Conservation (phyloP, 805 yeast species). For the Candida wancherniae region DNA sequence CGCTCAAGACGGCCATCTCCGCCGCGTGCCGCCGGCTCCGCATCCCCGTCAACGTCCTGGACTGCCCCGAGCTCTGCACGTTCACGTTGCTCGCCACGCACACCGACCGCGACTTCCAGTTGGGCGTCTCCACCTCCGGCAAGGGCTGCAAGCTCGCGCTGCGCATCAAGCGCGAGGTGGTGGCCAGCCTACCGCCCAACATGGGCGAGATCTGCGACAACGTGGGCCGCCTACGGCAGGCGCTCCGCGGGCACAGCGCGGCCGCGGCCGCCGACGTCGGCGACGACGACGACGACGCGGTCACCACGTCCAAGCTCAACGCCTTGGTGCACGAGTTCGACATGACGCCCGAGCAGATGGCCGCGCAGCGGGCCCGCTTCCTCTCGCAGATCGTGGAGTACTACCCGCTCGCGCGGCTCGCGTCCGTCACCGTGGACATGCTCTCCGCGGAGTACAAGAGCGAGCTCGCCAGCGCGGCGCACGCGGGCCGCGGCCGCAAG, state of each 20-base stretch:
- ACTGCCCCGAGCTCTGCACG: constrained; percentile 64
- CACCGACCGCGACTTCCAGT: constrained; percentile 66
- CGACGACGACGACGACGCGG: constrained; percentile 64
- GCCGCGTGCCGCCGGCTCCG: constrained; percentile 53
- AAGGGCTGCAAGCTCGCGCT: constrained; percentile 86
- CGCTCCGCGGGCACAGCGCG: constrained; percentile 51
- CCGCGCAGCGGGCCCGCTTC: constrained; percentile 71
- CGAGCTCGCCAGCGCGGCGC: neutral
- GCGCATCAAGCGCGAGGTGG: constrained; percentile 71
- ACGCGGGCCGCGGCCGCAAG: constrained; percentile 10
- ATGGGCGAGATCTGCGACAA: constrained; percentile 64
- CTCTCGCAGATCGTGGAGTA: constrained; percentile 86
- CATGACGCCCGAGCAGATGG: constrained; percentile 47
- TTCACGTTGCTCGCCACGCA: constrained; percentile 73
- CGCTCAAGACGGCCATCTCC: constrained; percentile 39
- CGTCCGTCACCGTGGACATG: constrained; percentile 55
- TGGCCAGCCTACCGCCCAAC: constrained; percentile 59
- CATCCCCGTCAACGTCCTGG: constrained; percentile 80
- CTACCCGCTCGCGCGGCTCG: constrained; percentile 68
- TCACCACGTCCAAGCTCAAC: constrained; percentile 57
- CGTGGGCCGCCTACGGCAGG: constrained; percentile 61
- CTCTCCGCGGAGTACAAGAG: constrained; percentile 40
- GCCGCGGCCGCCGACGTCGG: constrained; percentile 42
- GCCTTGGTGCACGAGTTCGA: constrained; percentile 56
- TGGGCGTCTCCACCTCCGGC: constrained; percentile 82